Percentiles rank a stretch among this genome's conserved stretches.
Evolutionary conservation across 2,329 filamentous ascomycete species (phyloP).

Genomic region (Trichoderma gracile): DNA sequence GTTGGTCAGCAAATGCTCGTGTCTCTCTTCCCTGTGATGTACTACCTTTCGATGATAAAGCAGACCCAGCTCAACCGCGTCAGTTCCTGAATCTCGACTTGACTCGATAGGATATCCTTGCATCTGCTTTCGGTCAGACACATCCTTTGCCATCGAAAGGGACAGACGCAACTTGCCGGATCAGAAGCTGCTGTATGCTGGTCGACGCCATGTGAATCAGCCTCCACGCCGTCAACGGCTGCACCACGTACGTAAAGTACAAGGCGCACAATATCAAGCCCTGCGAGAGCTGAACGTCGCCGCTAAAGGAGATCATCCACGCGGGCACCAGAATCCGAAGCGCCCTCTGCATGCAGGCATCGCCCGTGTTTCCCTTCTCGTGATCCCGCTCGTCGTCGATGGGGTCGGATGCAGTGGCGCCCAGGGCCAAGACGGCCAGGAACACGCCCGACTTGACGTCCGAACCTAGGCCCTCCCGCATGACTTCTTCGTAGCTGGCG

Average conservation of each 20-base stretch:
- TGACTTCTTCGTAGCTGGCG: constrained; percentile 23
- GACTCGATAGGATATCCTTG: constrained; percentile 22
- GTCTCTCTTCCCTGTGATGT: too few species aligned
- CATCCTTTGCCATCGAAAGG: neutral
- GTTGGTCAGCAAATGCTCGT: neutral
- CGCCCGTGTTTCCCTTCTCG: constrained; percentile 21
- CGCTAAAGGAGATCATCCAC: constrained; percentile 27
- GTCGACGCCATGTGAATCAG: constrained; percentile 31
- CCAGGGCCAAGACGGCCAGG: constrained; percentile 27
- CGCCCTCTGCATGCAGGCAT: constrained; percentile 23
- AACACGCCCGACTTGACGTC: constrained; percentile 26
- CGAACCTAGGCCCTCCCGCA: constrained; percentile 19
- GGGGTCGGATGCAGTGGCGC: constrained; percentile 26
- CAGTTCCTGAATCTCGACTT: constrained; percentile 27
- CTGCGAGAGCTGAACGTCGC: constrained; percentile 24
- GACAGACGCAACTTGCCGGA: constrained; percentile 13
- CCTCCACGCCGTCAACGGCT: constrained; percentile 30
- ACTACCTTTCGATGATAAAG: constrained; percentile 34
- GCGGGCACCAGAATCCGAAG: constrained; percentile 27
- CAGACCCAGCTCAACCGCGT: constrained; percentile 33
- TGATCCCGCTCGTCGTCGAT: neutral
- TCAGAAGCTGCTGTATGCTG: constrained; percentile 29
- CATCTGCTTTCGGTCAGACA: constrained; percentile 11
- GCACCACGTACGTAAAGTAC: constrained; percentile 28
- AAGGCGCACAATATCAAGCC: constrained; percentile 28